Evolutionary conservation across 202 grass and related monocot genomes (phyloP), one percentile per base, ranked within the genome.

Genomic region (Dendrocalamus latiflorus): DNA sequence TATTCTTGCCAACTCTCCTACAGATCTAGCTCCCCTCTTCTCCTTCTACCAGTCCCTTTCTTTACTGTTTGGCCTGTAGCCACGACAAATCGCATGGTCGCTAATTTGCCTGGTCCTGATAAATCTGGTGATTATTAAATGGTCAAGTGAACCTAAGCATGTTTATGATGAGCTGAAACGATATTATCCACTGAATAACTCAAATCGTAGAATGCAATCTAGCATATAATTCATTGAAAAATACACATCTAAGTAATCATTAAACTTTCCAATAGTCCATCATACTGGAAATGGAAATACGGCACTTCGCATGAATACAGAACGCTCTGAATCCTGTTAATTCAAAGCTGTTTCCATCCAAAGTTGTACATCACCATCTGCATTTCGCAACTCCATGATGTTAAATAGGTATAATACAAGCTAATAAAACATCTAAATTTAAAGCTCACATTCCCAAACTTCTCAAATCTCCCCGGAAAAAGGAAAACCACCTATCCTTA

Each of bases 401-500:
- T 64, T 60, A 79, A 61, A 37, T 37, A 65, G 53, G 66, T 80
- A 72, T 24, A 79, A 84, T 88, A 84, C 91, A 82, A 73, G 9
- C 73, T 90, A 72, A 81, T 55, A 72, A 45, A 70, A 82, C 72
- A 72, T 75, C 72, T 84, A 87, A 80, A 51, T 50, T 43, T 25
- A 63, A 56, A 84, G 8, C 5, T 88, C 50, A 90, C 26, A 65
- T 65, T 68, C 12, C 42, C 81, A 86, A 45, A 69, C 68, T 44
- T 77, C 68, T 63, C 65, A 81, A 81, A 58, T 55, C 58, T 80
- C 66, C 65, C 63, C 54, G 53, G 76, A 54, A 54, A 55, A 51
- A n/a, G 69, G 28, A 37, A 53, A 30, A 74, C 62, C 75, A 79
- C 81, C 71, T 82, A 81, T 61, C 71, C 85, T 78, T 80, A 81